Base-by-base conservation (phyloP, 306 rosid species). In the Delonix regia region DNA sequence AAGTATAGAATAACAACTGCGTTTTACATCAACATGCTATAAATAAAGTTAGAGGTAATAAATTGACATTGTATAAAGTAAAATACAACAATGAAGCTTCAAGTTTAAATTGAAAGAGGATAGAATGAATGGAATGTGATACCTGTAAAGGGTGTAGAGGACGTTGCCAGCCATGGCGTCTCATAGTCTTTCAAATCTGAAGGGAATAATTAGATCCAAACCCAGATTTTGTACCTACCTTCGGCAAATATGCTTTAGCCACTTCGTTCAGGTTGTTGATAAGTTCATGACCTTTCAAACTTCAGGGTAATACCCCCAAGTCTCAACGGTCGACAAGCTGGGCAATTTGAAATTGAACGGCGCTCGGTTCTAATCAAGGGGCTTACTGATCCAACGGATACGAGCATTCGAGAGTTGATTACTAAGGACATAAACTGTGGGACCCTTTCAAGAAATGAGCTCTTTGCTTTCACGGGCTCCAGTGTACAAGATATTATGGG, bases 101-200 rank as follows among this genome's bases (percentile, higher is more conserved):
- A 19, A 27, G 13, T 7, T 45, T n/a, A 30, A n/a, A 52, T 5
- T 1, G 61, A 77, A 33, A n/a, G 73, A 78, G 2, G 16, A 61
- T 7, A 33, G 63, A 30, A 52, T 24, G 27, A 36, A 22, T 6
- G 24, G 13, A 42, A 25, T 1, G 47, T 61, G 28, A 45, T 2
- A 94, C 99, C 97, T 92, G 99, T 75, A 95, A 78, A 80, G 97
- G 88, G 64, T 92, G 99, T 74, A 95, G 89, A 74, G 99, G 99
- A 57, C 87, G 90, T 78, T 95, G 96, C 92, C 95, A 95, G 21
- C 99, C 99, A 86, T 92, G 97, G 92, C 93, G 97, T 88, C 98
- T 95, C 89, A 86, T 57, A 61, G 49, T 81, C 13, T 75, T 15
- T 27, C 74, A 47, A 72, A 44, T 48, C 61, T 30, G 48, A 56